Evolutionary conservation across 768 basidiomycete genomes (phyloP), one percentile per base, ranked within the genome.

Genomic region (Bullera alba): DNA sequence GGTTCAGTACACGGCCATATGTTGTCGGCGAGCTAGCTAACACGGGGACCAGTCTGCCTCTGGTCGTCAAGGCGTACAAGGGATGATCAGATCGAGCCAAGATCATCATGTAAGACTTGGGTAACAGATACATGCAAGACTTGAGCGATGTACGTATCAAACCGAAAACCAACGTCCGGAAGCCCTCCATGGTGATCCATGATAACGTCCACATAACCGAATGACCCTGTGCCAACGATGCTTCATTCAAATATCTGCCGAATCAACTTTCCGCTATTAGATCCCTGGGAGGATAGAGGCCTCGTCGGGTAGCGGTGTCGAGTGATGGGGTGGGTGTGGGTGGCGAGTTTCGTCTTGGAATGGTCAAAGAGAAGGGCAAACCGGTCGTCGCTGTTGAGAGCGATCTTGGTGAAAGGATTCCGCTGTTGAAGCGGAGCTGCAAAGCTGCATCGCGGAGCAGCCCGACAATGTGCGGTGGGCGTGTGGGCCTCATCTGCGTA

Each of bases 231-330:
- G 79, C 80, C 74, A 80, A 79, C 77, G 79, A 81, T 79, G 79
- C 77, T 77, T 82, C 81, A 80, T 77, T 76, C 75, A 77, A 80
- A 79, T 79, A 80, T 77, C 78, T 80, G 79, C 80, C 80, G 80
- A 82, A 81, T 82, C 81, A 82, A 81, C 79, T 82, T 80, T 82
- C 76, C 79, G 81, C n/a, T n/a, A n/a, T n/a, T n/a, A n/a, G n/a
- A n/a, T n/a, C n/a, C n/a, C n/a, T 80, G 80, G 80, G 80, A 81
- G 80, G 77, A 79, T 81, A 79, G 77, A 78, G 80, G 81, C 78
- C 80, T 34, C n/a, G n/a, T 26, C 21, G 5, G 25, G 34, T 27
- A 28, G 21, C 44, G 27, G 30, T 23, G 35, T 7, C 41, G 49
- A 23, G 36, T 23, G 23, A 37, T 5, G 22, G 12, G 46, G 32